Base-by-base conservation (phyloP, 2,329 filamentous ascomycete genomes). In the Pseudogymnoascus sp. region DNA sequence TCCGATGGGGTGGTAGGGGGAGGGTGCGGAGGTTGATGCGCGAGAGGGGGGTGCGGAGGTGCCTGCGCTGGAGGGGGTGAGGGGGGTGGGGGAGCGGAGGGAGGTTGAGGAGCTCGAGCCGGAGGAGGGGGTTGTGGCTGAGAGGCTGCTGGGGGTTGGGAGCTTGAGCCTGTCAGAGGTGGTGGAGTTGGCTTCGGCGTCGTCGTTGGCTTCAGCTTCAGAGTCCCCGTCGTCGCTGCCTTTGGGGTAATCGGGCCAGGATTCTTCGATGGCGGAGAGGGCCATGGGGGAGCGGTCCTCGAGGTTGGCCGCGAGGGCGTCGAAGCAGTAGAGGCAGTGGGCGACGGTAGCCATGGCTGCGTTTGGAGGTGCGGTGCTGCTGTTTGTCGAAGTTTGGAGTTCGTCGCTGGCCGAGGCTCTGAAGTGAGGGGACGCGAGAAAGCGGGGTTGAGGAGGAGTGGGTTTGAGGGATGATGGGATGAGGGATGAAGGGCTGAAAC, bases 241-340 rank as follows among this genome's bases (percentile, higher is more conserved):
- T 51, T 75, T 74, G 31, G 75, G 73, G 64, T 75, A 72, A 14
- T 71, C 72, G 14, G 73, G 71, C 66, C 75, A 96, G 6, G 88
- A 84, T 16, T 84, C 78, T 76, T 93, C 84, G 65, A 96, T 82
- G 67, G 88, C 81, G 47, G 79, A 75, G 23, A 97, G 84, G 60
- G 80, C 81, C 69, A 92, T 80, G 10, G 89, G 78, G 64, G 86
- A 80, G 66, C 88, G 87, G 67, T 83, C 79, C 69, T 91, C 84
- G 69, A 96, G 90, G 66, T 86, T 84, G 62, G 93, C 88, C 60
- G 85, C 82, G 39, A 99, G 86, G 42, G 82, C 82, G 77, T 99
- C 95, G 80, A 99, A 97, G 80, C 93, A 97, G 77, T 88, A 93
- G 72, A 93, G 86, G 76, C 93, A 97, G 77, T 97, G 93, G 65